Base-by-base conservation (phyloP, 805 yeast species). In the Ogataea corticis region DNA sequence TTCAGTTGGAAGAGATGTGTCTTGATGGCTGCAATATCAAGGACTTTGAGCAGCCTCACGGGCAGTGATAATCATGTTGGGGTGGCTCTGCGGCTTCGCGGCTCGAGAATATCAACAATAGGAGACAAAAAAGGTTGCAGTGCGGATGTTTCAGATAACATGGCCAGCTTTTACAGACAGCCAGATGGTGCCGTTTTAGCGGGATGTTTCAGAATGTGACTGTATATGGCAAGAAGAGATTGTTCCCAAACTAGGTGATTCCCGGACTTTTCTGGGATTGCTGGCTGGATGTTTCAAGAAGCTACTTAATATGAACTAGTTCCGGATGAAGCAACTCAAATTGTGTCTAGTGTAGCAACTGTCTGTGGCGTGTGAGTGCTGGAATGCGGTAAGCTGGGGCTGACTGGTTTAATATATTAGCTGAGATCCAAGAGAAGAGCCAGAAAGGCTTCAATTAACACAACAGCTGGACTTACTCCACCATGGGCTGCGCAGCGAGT, bases 401-500 rank as follows among this genome's bases (percentile, higher is more conserved):
- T 21, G 25, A 21, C 25, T 21, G 25, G 9, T 21, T 9, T 21
- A 21, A 21, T 5, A 28, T 28, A 12, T 28, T 11, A n/a, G 11
- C 31, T n/a, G n/a, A n/a, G n/a, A n/a, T n/a, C n/a, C 13, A 28
- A 11, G 31, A 28, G 31, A 28, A 6, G 14, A 28, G 14, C 7
- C 31, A n/a, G 31, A 28, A 28, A n/a, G 4, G 13, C 13, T 11
- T 6, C n/a, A 28, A n/a, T 7, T 28, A 12, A 28, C 31, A 6
- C 14, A 6, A 28, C 14, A 25, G 11, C 28, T 25, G 11, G 28
- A 28, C 14, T 12, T 12, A 7, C 6, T 11, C 11, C 13, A 36
- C 14, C 18, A 85, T 86, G 95, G 95, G 95, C 13, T 86, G 95
- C 58, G 57, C 74, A 15, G 76, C 82, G 13, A 85, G 91, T 63